Base-by-base conservation (phyloP, 805 yeast genomes). In the Nadsonia fulvescens region DNA sequence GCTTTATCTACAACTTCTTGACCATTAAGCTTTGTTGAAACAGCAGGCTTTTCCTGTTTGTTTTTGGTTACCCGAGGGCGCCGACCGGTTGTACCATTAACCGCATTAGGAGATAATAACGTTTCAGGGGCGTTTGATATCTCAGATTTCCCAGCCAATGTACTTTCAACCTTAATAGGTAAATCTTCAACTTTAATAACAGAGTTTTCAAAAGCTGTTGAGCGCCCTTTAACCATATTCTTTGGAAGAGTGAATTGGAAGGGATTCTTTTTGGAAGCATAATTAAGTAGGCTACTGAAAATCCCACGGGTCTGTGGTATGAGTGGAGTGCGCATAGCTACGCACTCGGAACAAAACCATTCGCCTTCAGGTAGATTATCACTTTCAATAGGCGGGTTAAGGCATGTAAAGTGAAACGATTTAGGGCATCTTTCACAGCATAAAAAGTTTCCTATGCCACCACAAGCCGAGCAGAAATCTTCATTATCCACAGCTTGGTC, bases 381-480 rank as follows among this genome's bases (percentile, higher is more conserved):
- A 20, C 73, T 79, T 37, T 74, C 79, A 15, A 73, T 51, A 0
- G 96, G 96, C 2, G 96, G 96, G 39, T 78, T 75, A 33, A 86
- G 65, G 47, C 98, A 86, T 4, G 77, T 59, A 43, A 86, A 79
- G 44, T 86, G 98, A 49, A 83, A 86, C 2, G 93, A 76, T 39
- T 61, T 63, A 1, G 95, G 93, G 48, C 98, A 86, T 2, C 76
- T 61, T 39, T 86, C 98, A 51, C 98, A 86, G 49, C 96, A 86
- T 12, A 86, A 56, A 39, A 86, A 82, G 14, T 76, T 61, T 8
- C 98, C 98, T 0, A 82, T 57, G 12, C 79, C 78, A 2, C 91
- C 83, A 53, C 98, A 86, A 0, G 86, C 61, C n/a, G 77, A 58
- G 43, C 98, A 86, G 46, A 62, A 83, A 47, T 86, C 98, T 33